Evolutionary conservation across 176 grass and related monocot species (phyloP), one percentile per base, ranked within the genome.

Genomic region (Musa beccarii): DNA sequence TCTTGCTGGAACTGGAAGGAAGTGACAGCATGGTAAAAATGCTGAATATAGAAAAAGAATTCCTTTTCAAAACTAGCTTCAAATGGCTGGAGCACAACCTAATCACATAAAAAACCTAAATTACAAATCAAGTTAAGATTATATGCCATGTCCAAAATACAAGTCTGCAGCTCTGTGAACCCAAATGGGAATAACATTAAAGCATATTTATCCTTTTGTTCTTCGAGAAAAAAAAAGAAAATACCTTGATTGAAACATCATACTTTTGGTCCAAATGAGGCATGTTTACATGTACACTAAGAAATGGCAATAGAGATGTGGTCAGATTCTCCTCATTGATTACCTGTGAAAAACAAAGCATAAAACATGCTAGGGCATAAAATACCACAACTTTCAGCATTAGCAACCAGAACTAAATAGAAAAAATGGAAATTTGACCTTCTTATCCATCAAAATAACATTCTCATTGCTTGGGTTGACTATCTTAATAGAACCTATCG

Each of bases 1-100:
- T 93, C 83, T 73, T 89, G 86, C 82, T 98, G 94, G 83, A 92
- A 93, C 11, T 87, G 75, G 62, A 93, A 90, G 54, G 88, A 85
- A 71, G 75, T 77, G 69, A 98, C 79, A 21, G 79, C 28, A 69
- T 85, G 16, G 59, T 83, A 88, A 69, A 98, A 57, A 65, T 85
- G 81, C 21, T 84, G 21, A 55, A 93, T 63, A 79, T 84, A 79
- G 74, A 78, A 50, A 73, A 93, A 91, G 77, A 98, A 87, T 19
- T 84, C 86, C 71, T 77, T 81, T 72, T 90, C 90, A 55, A 85
- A 98, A 66, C 77, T 79, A 71, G 69, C 94, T 80, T 77, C 78
- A 59, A 93, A 82, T 53, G 81, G 84, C 76, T 91, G 84, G 25
- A 93, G 49, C 84, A 87, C 78, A 85, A 93, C 84, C 94, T 98